These are phyloP conservation scores for Onygenales sp. DNA, from an alignment of 2,329 filamentous ascomycete genomes.

Conservation along the genomic window DNA sequence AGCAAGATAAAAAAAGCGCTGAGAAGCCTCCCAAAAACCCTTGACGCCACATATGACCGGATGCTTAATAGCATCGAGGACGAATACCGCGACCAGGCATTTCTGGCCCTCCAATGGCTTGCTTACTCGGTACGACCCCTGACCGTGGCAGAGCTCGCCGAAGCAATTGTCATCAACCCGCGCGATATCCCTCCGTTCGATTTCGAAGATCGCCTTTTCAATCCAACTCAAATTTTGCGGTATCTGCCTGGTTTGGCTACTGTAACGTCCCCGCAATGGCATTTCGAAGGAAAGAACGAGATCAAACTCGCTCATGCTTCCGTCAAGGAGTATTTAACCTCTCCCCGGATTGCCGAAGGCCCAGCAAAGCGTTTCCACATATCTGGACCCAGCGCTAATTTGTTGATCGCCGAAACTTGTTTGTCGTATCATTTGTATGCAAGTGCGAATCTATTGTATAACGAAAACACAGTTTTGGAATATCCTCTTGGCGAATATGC, in stretches of 20 bases:
- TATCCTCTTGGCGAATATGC: neutral
- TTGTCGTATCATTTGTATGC: slow-evolving; percentile 17
- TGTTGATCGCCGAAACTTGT: slow-evolving; percentile 14
- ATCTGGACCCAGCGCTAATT: slow-evolving; percentile 1
- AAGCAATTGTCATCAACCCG: slow-evolving; percentile 19
- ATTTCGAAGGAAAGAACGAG: slow-evolving; percentile 9
- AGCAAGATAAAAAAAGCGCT: slow-evolving; percentile 8
- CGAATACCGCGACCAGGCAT: slow-evolving; percentile 11
- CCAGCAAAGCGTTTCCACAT: neutral
- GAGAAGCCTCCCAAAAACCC: slow-evolving; percentile 10
- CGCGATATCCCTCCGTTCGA: slow-evolving; percentile 15
- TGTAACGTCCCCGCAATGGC: slow-evolving; percentile 11
- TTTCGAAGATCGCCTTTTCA: slow-evolving; percentile 15
- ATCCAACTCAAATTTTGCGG: slow-evolving; percentile 12
- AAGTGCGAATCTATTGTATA: neutral
- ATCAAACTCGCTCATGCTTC: slow-evolving; percentile 16
- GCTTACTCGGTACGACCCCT: slow-evolving; percentile 17
- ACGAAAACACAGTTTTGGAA: neutral
- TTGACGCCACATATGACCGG: slow-evolving; percentile 18
- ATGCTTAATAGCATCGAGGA: slow-evolving; percentile 17
- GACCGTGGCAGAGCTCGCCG: slow-evolving; percentile 17
- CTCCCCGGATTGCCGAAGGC: neutral
- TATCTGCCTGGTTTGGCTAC: slow-evolving; percentile 13
- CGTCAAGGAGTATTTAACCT: slow-evolving; percentile 11
- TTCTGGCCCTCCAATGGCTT: slow-evolving; percentile 19